Evolutionary conservation across 78 protist species (phyloP), one percentile per base, ranked within the genome.

Genomic region (Andalucia godoyi): DNA sequence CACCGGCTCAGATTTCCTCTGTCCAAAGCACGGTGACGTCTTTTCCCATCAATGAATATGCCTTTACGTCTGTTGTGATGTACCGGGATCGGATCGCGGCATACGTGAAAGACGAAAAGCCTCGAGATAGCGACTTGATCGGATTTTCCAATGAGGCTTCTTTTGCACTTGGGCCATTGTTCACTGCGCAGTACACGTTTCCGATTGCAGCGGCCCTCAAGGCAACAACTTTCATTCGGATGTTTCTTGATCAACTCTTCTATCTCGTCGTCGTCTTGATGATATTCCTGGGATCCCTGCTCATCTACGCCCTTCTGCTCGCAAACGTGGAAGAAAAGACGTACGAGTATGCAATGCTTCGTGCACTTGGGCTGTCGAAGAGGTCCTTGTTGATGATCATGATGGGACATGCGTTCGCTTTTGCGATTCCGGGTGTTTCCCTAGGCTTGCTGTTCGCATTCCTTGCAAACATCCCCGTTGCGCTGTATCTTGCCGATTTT

Each of bases 291-390:
- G 85, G 91, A 5, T 67, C 70, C 32, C 32, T 84, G n/a, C 67
- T 90, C 57, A 83, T 90, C 18, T 90, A 79, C 79, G 62, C 92
- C 40, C 57, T 90, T 12, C 34, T 90, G 10, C 50, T 88, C 21
- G 39, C 80, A 10, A 74, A 90, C 57, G 91, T 85, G 1, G 94
- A 88, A 34, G 89, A 84, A 29, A 88, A 88, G 45, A 85, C 89
- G 18, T 90, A 61, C 43, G 95, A 90, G 63, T 81, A 81, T 46
- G 95, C 91, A 36, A 90, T 90, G 95, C 58, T 90, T 33, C 49
- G 95, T 7, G 91, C 95, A 10, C 63, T 84, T 23, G 95, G 95
- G 41, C 68, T 90, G 88, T 43, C 47, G 37, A 67, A 54, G 41
- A 1, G 5, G 12, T 1, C 1, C 8, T 52, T 79, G 25, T 5